Evolutionary conservation across 2,329 filamentous ascomycete species (phyloP).

Genomic region (Sphaerulina populicola): DNA sequence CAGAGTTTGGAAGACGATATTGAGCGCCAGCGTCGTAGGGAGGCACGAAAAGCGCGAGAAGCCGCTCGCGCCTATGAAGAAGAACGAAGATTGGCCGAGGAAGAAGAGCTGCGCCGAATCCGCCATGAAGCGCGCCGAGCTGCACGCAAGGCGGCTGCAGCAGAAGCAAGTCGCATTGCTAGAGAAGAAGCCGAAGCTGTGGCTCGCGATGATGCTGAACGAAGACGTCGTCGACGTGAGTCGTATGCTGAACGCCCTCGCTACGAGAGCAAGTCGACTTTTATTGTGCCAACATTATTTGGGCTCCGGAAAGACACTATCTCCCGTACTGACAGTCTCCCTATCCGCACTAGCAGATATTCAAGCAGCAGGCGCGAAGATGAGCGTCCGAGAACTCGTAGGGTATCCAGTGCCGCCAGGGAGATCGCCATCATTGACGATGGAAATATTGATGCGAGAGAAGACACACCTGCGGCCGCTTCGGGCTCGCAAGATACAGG

Average conservation of each 20-base stretch:
- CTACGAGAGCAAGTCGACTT: conserved; percentile 9
- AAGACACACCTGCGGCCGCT: not conserved
- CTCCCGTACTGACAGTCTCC: conserved; percentile 7
- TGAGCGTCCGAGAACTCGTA: conserved; percentile 3
- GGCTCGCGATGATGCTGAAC: conserved; percentile 19
- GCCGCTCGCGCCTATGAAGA: conserved; percentile 20
- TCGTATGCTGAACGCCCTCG: conserved; percentile 6
- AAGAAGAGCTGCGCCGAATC: conserved; percentile 23
- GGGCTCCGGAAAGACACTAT: conserved; percentile 5
- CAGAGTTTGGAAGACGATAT: conserved; percentile 19
- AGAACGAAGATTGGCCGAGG: conserved; percentile 20
- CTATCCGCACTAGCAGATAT: conserved; percentile 9
- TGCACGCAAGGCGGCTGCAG: conserved; percentile 23
- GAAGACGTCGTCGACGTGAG: conserved; percentile 14
- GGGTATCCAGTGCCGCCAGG: not conserved
- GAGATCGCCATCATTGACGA: conserved; percentile 9
- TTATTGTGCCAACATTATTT: conserved; percentile 8
- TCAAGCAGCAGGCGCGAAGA: not conserved
- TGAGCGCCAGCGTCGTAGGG: conserved; percentile 15
- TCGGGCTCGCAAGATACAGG: conserved; percentile 7
- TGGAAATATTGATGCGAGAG: not conserved
- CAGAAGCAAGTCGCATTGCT: conserved; percentile 18
- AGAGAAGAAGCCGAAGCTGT: conserved; percentile 19
- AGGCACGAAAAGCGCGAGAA: conserved; percentile 19
- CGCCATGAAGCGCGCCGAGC: conserved; percentile 24